Evolutionary conservation across 1,139 yeast genomes (phyloP).

Genomic region (Yamadazyma epiphylla): DNA sequence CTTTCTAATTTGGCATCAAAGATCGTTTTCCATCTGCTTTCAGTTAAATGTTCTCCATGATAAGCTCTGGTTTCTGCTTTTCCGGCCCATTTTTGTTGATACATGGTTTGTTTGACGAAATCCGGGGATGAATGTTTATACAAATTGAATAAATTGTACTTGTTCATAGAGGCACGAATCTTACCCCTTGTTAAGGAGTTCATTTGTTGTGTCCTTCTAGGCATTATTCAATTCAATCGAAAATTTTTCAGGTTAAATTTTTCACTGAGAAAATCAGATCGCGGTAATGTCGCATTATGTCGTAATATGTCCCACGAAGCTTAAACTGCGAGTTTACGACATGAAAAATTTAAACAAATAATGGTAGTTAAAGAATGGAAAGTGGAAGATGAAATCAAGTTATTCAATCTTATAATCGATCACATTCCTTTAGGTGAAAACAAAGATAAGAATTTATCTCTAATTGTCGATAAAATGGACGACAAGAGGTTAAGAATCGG

Average conservation of each 20-base stretch:
- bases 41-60: conserved; percentile 93
- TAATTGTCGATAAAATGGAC: conserved; percentile 53
- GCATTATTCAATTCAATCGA: conserved; percentile 34
- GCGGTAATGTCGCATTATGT: no score
- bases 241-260: conserved; percentile 7
- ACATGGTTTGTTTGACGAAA: conserved; percentile 58
- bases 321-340: no score
- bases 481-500: conserved; percentile 21
- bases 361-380: conserved; percentile 40
- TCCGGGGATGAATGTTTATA: conserved; percentile 60
- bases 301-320: no score
- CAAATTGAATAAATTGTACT: conserved; percentile 83
- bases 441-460: conserved; percentile 56
- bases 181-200: conserved; percentile 66
- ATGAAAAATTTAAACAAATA: no score
- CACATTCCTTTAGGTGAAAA: conserved; percentile 62
- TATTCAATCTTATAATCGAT: conserved; percentile 64
- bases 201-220: conserved; percentile 56
- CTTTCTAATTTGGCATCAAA: conserved; percentile 76
- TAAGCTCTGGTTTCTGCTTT: conserved; percentile 92
- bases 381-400: conserved; percentile 60
- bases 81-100: conserved; percentile 89
- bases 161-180: conserved; percentile 89
- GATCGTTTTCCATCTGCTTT: conserved; percentile 62
- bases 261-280: neutral